phyloP scores from a whole-genome alignment of 495 filamentous ascomycete species.

The Hypoxylon lienhwacheense region DNA sequence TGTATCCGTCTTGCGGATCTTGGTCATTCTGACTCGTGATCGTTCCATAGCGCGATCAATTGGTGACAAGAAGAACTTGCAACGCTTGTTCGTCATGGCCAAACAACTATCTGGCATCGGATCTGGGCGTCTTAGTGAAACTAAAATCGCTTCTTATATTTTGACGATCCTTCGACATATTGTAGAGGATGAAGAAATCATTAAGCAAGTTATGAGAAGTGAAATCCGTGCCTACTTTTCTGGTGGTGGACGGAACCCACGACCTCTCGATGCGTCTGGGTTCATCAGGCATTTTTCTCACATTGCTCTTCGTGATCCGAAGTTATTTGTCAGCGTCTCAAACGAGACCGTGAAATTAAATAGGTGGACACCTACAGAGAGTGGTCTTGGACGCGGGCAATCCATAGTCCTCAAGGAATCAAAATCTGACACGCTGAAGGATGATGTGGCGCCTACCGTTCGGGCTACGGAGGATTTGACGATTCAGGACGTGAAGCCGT shows the following conservation, averaged over 20 bases:
- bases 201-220: slow-evolving; percentile 88
- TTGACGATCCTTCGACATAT: slow-evolving; percentile 91
- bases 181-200: slow-evolving; percentile 86
- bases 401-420: slow-evolving; percentile 41
- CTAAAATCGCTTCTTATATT: slow-evolving; percentile 58
- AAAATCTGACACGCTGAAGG: slow-evolving; percentile 40
- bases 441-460: slow-evolving; percentile 47
- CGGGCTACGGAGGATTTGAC: slow-evolving; percentile 59
- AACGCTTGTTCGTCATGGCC: slow-evolving; percentile 89
- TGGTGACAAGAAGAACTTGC: slow-evolving; percentile 84
- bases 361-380: slow-evolving; percentile 51
- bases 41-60: slow-evolving; percentile 73
- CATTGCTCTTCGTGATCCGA: slow-evolving; percentile 78
- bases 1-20: slow-evolving; percentile 75
- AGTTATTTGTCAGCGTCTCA: slow-evolving; percentile 87
- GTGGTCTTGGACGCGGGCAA: slow-evolving; percentile 54
- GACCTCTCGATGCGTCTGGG: slow-evolving; percentile 66
- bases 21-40: slow-evolving; percentile 87
- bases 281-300: slow-evolving; percentile 81
- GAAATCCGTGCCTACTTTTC: slow-evolving; percentile 70
- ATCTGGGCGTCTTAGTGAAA: slow-evolving; percentile 72
- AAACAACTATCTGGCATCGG: slow-evolving; percentile 81
- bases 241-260: slow-evolving; percentile 69
- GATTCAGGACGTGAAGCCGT: slow-evolving; percentile 56
- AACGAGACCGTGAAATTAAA: slow-evolving; percentile 80